Evolutionary conservation across 345 rosid species (phyloP).

Genomic region (Eucalyptus cloeziana): DNA sequence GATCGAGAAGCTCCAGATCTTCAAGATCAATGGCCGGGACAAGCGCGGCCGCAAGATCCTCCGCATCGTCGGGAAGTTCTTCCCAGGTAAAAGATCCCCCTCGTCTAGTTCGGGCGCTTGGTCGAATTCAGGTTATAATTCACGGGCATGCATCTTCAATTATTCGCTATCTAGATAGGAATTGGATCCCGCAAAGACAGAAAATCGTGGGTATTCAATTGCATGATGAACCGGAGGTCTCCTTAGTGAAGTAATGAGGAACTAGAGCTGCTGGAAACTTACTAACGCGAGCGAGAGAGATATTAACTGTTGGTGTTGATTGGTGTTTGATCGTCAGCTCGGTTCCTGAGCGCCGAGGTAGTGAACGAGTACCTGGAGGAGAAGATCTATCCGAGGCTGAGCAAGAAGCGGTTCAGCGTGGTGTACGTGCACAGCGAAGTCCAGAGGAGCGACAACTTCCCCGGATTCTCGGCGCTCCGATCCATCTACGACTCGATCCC

Average conservation of each 20-base stretch:
- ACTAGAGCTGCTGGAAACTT: not conserved
- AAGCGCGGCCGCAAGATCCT: slow-evolving; percentile 30
- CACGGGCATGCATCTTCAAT: not conserved
- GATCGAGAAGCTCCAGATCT: slow-evolving; percentile 20
- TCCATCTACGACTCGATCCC: slow-evolving; percentile 41
- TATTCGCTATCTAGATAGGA: not conserved
- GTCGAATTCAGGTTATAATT: not conserved
- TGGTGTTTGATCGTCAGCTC: slow-evolving; percentile 6
- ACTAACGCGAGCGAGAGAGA: not conserved
- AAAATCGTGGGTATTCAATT: not conserved
- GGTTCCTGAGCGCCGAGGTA: slow-evolving; percentile 19
- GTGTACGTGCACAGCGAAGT: slow-evolving; percentile 43
- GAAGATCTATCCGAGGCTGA: slow-evolving; percentile 24
- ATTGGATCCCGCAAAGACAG: not conserved
- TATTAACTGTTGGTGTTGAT: not conserved
- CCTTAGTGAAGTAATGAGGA: not conserved
- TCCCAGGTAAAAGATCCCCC: slow-evolving; percentile 16
- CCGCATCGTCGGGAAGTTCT: slow-evolving; percentile 25
- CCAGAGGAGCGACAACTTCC: slow-evolving; percentile 36
- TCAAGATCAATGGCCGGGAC: slow-evolving; percentile 38
- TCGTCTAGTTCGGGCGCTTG: not conserved
- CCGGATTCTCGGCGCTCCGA: slow-evolving; percentile 37
- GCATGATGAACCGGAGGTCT: not conserved
- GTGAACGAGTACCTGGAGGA: slow-evolving; percentile 42
- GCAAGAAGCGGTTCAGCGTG: slow-evolving; percentile 27